phyloP scores from a whole-genome alignment of 2,329 filamentous ascomycete species.

The Epichloe brachyelytri region DNA sequence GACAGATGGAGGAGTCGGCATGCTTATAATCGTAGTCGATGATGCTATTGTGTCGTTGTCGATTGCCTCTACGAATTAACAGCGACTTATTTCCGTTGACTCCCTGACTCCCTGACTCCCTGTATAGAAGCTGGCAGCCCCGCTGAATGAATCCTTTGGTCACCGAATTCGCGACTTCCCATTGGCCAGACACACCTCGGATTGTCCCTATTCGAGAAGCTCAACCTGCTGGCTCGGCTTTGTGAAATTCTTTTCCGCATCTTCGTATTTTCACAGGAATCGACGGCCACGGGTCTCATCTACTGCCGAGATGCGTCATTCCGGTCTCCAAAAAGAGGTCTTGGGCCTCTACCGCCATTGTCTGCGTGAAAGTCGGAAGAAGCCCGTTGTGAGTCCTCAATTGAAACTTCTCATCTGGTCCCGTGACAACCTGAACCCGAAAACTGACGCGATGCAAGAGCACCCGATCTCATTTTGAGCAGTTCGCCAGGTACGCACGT shows the following conservation, averaged over 20 bases:
- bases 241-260: not conserved
- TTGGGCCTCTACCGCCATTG: constrained; percentile 63
- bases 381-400: constrained; percentile 48
- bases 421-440: not conserved
- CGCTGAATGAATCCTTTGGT: too few species aligned
- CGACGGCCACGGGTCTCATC: not conserved
- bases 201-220: too few species aligned
- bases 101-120: too few species aligned
- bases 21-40: too few species aligned
- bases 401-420: not conserved
- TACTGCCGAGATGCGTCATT: constrained; percentile 12
- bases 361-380: constrained; percentile 66
- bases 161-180: not conserved
- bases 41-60: too few species aligned
- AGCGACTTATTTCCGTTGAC: too few species aligned
- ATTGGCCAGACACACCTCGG: not conserved
- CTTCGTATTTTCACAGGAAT: not conserved
- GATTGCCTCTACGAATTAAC: too few species aligned
- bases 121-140: too few species aligned
- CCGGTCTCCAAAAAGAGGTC: constrained; percentile 6
- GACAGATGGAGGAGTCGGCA: too few species aligned
- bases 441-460: constrained; percentile 2
- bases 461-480: constrained; percentile 40
- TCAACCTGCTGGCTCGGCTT: not conserved
- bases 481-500: constrained; percentile 45